Evolutionary conservation across 2,329 filamentous ascomycete species (phyloP).

Genomic region (Beauveria asiatica): DNA sequence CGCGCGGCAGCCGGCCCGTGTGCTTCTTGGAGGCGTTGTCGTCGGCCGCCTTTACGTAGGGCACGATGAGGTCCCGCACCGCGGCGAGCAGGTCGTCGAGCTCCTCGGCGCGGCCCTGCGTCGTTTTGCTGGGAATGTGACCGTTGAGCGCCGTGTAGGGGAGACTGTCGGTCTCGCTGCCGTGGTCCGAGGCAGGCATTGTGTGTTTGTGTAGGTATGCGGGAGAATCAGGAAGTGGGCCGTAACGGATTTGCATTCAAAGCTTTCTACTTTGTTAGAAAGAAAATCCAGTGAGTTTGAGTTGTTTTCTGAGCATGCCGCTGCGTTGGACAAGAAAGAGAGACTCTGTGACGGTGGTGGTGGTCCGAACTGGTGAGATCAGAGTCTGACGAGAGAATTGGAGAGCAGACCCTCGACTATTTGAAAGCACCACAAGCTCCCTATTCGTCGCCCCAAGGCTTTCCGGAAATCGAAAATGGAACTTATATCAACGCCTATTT

Average conservation of each 20-base stretch:
- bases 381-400: neutral
- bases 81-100: slow-evolving; percentile 53
- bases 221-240: neutral
- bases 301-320: neutral
- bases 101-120: slow-evolving; percentile 7
- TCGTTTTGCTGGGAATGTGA: neutral
- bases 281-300: neutral
- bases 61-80: slow-evolving; percentile 58
- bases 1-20: slow-evolving; percentile 33
- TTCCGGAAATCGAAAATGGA: slow-evolving; percentile 1
- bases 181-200: slow-evolving; percentile 10
- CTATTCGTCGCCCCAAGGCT: neutral
- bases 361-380: neutral
- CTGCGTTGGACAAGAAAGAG: neutral
- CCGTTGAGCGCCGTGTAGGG: neutral
- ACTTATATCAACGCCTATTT: slow-evolving; percentile 6
- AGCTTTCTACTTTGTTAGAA: neutral
- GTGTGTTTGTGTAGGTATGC: neutral
- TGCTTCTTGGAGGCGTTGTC: slow-evolving; percentile 45
- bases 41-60: slow-evolving; percentile 62
- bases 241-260: neutral
- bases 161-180: slow-evolving; percentile 4
- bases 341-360: neutral
- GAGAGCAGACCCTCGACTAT: slow-evolving; percentile 1
- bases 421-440: slow-evolving; percentile 1